These are phyloP conservation scores for Lactarius sp. DNA, from an alignment of 768 basidiomycete species.

Conservation along the genomic window DNA sequence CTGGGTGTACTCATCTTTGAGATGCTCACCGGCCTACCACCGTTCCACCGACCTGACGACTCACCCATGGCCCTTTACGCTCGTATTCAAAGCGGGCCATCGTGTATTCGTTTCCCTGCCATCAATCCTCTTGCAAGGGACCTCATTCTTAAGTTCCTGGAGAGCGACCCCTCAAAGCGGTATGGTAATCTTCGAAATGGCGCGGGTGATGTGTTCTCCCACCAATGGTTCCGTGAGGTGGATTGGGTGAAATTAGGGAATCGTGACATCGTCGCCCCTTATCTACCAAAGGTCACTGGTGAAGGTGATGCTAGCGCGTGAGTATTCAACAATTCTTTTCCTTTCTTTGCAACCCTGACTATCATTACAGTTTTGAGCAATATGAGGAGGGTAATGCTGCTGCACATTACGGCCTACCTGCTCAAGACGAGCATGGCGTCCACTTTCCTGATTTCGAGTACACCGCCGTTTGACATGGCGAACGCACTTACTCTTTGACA, in stretches of 20 bases:
- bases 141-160: constrained; percentile 87
- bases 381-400: constrained; percentile 73
- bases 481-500: not conserved
- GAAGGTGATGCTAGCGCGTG: constrained; percentile 96
- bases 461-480: constrained; percentile 33
- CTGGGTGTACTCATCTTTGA: constrained; percentile 96
- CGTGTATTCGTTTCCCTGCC: constrained; percentile 74
- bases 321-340: constrained; percentile 33
- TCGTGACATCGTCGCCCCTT: constrained; percentile 92
- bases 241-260: constrained; percentile 78
- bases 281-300: constrained; percentile 83
- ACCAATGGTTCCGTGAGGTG: constrained; percentile 92
- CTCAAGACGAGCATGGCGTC: constrained; percentile 56
- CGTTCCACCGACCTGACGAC: constrained; percentile 82
- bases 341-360: not conserved
- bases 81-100: constrained; percentile 76
- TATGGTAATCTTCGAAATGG: constrained; percentile 89
- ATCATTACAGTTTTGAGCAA: constrained; percentile 56
- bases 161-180: constrained; percentile 79
- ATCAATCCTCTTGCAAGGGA: constrained; percentile 77
- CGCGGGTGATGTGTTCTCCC: constrained; percentile 86
- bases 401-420: constrained; percentile 52
- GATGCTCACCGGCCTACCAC: constrained; percentile 94
- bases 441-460: constrained; percentile 82
- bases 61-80: constrained; percentile 89